A percentile compares a stretch with the other conserved stretches of the same genome.
phyloP scores from a whole-genome alignment of 805 yeast genomes.

The Candida endomychidarum region DNA sequence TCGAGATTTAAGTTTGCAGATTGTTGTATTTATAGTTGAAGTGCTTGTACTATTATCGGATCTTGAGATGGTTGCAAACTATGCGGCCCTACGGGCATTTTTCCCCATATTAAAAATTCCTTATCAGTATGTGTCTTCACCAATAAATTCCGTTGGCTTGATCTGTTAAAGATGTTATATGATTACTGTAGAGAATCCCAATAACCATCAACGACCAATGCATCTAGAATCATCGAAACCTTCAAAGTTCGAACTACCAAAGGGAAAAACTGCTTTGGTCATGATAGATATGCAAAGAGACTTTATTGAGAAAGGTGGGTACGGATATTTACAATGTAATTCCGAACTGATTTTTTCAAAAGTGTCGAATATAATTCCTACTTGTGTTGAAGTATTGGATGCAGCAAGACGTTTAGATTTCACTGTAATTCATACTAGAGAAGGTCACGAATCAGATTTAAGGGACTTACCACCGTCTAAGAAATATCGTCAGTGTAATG shows the following conservation, averaged over 20 bases:
- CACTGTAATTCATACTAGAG: slow-evolving; percentile 13
- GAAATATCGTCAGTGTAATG: slow-evolving; percentile 8
- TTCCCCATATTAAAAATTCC: background rate
- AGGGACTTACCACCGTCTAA: slow-evolving; percentile 13
- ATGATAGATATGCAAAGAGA: slow-evolving; percentile 15
- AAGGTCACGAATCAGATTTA: slow-evolving; percentile 13
- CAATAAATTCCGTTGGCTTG: too few relatives aligned
- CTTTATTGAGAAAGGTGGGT: slow-evolving; percentile 13
- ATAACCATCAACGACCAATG: background rate
- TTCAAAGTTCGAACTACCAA: slow-evolving; percentile 7
- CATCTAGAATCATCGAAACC: slow-evolving; percentile 6
- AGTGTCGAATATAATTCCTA: slow-evolving; percentile 10
- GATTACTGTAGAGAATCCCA: background rate
- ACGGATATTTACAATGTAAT: slow-evolving; percentile 12
- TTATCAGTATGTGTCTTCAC: background rate
- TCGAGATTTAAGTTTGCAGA: background rate
- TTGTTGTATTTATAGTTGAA: background rate
- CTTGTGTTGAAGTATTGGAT: slow-evolving; percentile 8
- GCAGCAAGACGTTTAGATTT: slow-evolving; percentile 13
- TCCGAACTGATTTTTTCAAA: slow-evolving; percentile 4
- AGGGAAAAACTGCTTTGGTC: slow-evolving; percentile 9
- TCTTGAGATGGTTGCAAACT: background rate
- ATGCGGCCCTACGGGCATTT: slow-evolving; percentile 1
- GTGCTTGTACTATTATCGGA: too few relatives aligned
- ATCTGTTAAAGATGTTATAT: too few relatives aligned